Evolutionary conservation across 495 filamentous ascomycete species (phyloP).

Genomic region (Podospora tetraspora): DNA sequence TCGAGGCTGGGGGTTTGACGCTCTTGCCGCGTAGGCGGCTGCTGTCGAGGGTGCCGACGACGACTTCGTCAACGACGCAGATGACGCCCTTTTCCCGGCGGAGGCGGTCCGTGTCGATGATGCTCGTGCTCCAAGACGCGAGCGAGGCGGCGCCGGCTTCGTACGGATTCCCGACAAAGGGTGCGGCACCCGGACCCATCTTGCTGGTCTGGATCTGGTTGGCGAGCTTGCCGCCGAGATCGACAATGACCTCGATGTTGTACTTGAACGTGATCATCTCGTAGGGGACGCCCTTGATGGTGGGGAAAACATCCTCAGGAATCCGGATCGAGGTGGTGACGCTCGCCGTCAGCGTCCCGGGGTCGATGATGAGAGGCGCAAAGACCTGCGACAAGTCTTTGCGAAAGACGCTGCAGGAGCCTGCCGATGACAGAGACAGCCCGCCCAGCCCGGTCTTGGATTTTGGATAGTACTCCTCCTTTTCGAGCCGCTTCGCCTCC

Average conservation of each 20-base stretch:
- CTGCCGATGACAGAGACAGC: constrained; percentile 72
- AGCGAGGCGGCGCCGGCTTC: constrained; percentile 34
- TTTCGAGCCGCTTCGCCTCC: constrained; percentile 52
- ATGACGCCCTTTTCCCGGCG: constrained; percentile 84
- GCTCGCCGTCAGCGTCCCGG: constrained; percentile 64
- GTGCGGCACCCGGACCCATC: constrained; percentile 17
- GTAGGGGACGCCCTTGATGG: constrained; percentile 81
- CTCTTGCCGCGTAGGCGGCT: constrained; percentile 53
- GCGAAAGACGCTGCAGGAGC: constrained; percentile 80
- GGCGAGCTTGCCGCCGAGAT: constrained; percentile 80
- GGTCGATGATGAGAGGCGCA: constrained; percentile 80
- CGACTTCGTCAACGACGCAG: constrained; percentile 71
- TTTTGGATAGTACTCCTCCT: constrained; percentile 79
- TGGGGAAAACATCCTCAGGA: constrained; percentile 87
- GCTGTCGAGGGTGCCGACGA: constrained; percentile 84
- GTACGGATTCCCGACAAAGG: constrained; percentile 23
- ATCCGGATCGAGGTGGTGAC: constrained; percentile 78
- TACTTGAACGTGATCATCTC: constrained; percentile 93
- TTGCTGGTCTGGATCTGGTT: constrained; percentile 45
- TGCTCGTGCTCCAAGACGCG: constrained; percentile 61
- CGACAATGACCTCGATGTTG: constrained; percentile 84
- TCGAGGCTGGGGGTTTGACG: constrained; percentile 27
- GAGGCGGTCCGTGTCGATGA: constrained; percentile 85
- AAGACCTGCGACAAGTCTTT: constrained; percentile 89
- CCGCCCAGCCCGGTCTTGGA: constrained; percentile 68